phyloP scores from a whole-genome alignment of 805 yeast genomes.

The Metschnikowia similis region DNA sequence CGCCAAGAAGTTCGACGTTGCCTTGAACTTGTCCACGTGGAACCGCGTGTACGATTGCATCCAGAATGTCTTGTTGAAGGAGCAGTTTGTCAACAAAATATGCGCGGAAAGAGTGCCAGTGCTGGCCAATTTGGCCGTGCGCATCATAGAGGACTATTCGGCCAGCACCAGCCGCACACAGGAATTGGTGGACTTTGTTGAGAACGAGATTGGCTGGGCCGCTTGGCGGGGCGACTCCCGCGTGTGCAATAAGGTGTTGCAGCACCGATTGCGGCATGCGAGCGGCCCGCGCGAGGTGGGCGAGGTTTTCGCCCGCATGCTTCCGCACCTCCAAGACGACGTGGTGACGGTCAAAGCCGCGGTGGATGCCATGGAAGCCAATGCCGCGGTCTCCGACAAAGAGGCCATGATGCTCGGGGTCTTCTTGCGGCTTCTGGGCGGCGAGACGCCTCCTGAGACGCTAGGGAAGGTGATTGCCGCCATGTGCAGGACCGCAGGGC shows the following conservation, averaged over 20 bases:
- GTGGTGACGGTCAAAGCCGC: constrained; percentile 9
- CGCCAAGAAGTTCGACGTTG: constrained; percentile 22
- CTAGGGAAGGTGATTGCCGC: constrained; percentile 5
- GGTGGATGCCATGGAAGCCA: constrained; percentile 11
- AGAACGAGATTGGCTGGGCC: constrained; percentile 25
- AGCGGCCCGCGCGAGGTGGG: constrained; percentile 3
- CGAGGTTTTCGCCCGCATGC: not conserved
- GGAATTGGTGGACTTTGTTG: constrained; percentile 32
- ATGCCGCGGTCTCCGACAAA: constrained; percentile 3
- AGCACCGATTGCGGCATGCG: constrained; percentile 8
- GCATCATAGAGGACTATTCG: constrained; percentile 34
- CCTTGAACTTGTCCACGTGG: constrained; percentile 33
- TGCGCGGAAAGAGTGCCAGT: constrained; percentile 31
- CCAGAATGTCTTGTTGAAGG: constrained; percentile 36
- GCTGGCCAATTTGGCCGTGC: constrained; percentile 25
- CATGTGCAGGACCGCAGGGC: constrained; percentile 7
- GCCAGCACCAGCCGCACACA: constrained; percentile 22
- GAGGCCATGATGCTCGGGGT: constrained; percentile 5
- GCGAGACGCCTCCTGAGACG: constrained; percentile 11
- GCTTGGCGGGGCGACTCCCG: constrained; percentile 29
- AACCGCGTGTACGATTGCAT: constrained; percentile 35
- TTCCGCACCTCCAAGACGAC: constrained; percentile 5
- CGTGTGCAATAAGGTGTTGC: constrained; percentile 27
- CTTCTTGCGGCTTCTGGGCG: not conserved
- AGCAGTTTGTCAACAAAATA: constrained; percentile 30